Conservation (phyloP, 306 rosid genomes). For the Casuarina cunninghamiana region DNA sequence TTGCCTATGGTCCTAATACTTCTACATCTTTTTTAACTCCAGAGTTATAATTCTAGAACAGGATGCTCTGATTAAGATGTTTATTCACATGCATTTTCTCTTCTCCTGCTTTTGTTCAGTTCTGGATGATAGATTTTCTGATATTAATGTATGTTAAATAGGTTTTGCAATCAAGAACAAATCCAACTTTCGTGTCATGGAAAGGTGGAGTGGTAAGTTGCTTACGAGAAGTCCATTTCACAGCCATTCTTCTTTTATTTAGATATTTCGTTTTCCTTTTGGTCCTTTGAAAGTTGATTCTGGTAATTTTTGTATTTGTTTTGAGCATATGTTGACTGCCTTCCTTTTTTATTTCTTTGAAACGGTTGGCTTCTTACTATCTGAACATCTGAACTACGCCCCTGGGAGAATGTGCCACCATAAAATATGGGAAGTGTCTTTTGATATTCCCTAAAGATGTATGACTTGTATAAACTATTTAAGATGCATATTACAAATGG, state of each 20-base stretch:
- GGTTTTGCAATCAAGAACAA: conserved; percentile 86
- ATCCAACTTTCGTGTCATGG: conserved; percentile 78
- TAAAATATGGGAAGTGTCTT: conserved; percentile 1
- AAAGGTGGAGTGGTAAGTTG: conserved; percentile 95
- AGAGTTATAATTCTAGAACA: not conserved
- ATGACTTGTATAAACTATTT: not conserved
- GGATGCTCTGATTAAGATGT: not conserved
- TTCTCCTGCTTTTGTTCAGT: not conserved
- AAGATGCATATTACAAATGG: not conserved
- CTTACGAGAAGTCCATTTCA: not conserved
- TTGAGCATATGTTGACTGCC: not conserved
- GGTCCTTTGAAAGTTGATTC: conserved; percentile 10
- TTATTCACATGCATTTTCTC: not conserved
- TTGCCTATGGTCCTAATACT: no score
- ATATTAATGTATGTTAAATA: conserved; percentile 27
- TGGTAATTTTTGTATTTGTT: not conserved
- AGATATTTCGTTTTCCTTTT: conserved; percentile 11
- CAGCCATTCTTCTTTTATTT: not conserved
- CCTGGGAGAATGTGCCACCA: not conserved
- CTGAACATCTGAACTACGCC: not conserved
- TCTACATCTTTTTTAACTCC: not conserved
- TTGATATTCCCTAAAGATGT: not conserved
- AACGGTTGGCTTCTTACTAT: not conserved
- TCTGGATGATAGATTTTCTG: conserved; percentile 13
- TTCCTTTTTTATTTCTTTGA: not conserved